Conservation (phyloP, 2,329 filamentous ascomycete species). For the Xylariaceae sp. region DNA sequence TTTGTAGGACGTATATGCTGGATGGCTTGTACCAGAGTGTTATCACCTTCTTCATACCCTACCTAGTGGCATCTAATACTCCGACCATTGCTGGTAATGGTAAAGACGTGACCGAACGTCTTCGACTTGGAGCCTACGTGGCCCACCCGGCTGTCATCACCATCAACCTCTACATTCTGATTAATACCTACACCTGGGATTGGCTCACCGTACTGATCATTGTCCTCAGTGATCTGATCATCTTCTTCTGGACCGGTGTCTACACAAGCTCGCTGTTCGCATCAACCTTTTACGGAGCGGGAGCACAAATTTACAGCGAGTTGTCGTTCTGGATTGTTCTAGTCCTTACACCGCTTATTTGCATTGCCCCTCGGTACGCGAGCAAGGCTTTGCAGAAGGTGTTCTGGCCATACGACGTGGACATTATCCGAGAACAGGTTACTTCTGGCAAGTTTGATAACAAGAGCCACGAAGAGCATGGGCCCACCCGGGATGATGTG, state of each 20-base stretch:
- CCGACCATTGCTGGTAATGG: slow-evolving; percentile 68
- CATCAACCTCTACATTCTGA: slow-evolving; percentile 89
- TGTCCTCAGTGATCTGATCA: slow-evolving; percentile 72
- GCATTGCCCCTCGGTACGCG: slow-evolving; percentile 79
- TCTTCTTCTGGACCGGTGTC: slow-evolving; percentile 94
- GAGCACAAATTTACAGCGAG: slow-evolving; percentile 70
- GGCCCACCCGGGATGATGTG: slow-evolving; percentile 33
- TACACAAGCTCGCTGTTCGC: slow-evolving; percentile 56
- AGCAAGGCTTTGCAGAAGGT: slow-evolving; percentile 89
- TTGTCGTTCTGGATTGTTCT: slow-evolving; percentile 84
- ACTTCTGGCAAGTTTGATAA: slow-evolving; percentile 76
- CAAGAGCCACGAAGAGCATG: slow-evolving; percentile 40
- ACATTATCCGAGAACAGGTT: slow-evolving; percentile 92
- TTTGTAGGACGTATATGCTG: slow-evolving; percentile 75
- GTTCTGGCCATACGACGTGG: slow-evolving; percentile 86
- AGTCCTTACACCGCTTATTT: slow-evolving; percentile 72
- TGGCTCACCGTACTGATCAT: slow-evolving; percentile 89
- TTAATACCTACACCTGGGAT: slow-evolving; percentile 98
- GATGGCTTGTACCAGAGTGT: slow-evolving; percentile 94
- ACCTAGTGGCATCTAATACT: slow-evolving; percentile 66
- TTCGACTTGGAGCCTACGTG: slow-evolving; percentile 81
- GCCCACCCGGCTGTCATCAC: slow-evolving; percentile 77
- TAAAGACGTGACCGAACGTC: slow-evolving; percentile 69
- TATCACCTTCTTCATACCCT: slow-evolving; percentile 89
- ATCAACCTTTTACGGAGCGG: slow-evolving; percentile 66